Evolutionary conservation across 305 asterid species (phyloP).

Genomic region (Caryopteris hybrid): DNA sequence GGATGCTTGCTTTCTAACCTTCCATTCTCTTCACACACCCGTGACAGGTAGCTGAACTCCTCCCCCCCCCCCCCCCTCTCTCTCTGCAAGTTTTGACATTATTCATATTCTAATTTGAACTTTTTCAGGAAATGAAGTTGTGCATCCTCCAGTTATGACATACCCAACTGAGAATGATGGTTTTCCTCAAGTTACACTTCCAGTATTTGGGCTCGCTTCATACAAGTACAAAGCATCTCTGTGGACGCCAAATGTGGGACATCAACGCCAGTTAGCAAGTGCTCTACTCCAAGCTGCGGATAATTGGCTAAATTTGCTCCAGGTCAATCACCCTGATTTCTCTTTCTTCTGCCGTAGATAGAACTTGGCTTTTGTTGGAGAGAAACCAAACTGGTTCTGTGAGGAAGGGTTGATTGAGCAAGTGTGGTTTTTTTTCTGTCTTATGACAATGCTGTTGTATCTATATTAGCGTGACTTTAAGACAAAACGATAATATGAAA

Average conservation of each 20-base stretch:
- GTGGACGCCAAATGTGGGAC: constrained; percentile 63
- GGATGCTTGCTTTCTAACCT: constrained; percentile 64
- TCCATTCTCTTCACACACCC: constrained; percentile 62
- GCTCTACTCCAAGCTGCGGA: constrained; percentile 66
- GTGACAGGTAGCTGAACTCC: constrained; percentile 44
- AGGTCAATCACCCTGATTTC: constrained; percentile 88
- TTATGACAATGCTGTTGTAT: background rate
- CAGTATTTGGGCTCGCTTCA: constrained; percentile 82
- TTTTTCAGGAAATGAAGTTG: constrained; percentile 49
- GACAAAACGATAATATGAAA: no score
- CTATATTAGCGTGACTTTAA: background rate
- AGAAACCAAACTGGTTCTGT: background rate
- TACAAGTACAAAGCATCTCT: constrained; percentile 66
- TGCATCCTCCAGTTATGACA: constrained; percentile 38
- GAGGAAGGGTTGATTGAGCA: background rate
- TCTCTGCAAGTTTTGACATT: background rate
- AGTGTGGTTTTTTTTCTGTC: background rate
- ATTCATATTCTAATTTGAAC: background rate
- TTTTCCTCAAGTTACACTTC: constrained; percentile 52
- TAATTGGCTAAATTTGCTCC: constrained; percentile 46
- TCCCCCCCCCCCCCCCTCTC: background rate
- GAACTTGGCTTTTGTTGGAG: constrained; percentile 2
- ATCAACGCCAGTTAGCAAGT: constrained; percentile 45
- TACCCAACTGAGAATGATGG: constrained; percentile 52
- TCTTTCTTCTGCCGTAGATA: constrained; percentile 73